Percentiles rank a stretch among this genome's conserved stretches.
These are phyloP conservation scores for Candida ficus DNA, from an alignment of 805 yeast genomes.

Conservation along the genomic window DNA sequence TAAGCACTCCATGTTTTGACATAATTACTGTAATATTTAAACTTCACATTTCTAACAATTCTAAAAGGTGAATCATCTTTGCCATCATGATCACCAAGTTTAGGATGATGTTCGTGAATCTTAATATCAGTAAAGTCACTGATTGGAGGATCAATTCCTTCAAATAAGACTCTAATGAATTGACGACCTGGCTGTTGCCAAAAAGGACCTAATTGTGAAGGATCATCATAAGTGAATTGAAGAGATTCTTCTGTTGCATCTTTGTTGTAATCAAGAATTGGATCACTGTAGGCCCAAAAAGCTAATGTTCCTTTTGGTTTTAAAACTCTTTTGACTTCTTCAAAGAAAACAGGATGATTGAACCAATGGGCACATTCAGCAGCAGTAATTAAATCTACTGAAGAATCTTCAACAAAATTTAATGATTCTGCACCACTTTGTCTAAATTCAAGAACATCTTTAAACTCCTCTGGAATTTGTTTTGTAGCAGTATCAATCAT, in stretches of 20 bases:
- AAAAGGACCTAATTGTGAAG: conserved; percentile 50
- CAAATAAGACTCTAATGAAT: conserved; percentile 41
- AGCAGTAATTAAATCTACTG: conserved; percentile 65
- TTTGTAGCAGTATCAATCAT: conserved; percentile 49
- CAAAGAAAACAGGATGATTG: conserved; percentile 47
- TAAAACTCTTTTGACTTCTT: conserved; percentile 43
- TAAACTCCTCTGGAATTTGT: conserved; percentile 9
- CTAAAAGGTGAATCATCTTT: conserved; percentile 4
- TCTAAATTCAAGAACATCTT: conserved; percentile 14
- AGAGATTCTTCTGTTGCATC: conserved; percentile 44
- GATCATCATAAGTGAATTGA: conserved; percentile 47
- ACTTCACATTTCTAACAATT: conserved; percentile 33
- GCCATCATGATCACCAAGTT: conserved; percentile 1
- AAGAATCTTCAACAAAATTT: conserved; percentile 27
- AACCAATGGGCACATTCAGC: conserved; percentile 89
- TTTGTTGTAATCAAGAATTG: conserved; percentile 50
- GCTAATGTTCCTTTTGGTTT: conserved; percentile 64
- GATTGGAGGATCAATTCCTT: conserved; percentile 38
- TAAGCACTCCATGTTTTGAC: conserved; percentile 68
- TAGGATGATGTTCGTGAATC: conserved; percentile 28
- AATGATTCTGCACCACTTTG: conserved; percentile 23
- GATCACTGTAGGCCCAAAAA: conserved; percentile 78
- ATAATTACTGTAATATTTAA: conserved; percentile 47
- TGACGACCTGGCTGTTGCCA: conserved; percentile 87
- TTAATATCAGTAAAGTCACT: conserved; percentile 37